These are phyloP conservation scores for Candida silvatica DNA, from an alignment of 805 yeast genomes.

Conservation along the genomic window DNA sequence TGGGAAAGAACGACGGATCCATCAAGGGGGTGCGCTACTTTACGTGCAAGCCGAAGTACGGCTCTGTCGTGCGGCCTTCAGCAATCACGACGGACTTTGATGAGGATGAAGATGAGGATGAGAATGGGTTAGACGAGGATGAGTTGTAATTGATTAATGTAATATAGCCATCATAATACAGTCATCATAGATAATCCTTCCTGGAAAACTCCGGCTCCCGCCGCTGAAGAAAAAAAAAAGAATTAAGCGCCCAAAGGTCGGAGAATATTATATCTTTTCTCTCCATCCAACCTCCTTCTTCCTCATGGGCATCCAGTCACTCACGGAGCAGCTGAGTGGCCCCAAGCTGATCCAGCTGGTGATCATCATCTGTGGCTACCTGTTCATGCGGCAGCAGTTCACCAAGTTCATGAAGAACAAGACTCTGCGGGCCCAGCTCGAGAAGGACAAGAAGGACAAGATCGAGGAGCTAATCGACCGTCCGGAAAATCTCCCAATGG, in stretches of 20 bases:
- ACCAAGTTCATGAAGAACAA: conserved; percentile 47
- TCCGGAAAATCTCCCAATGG: conserved; percentile 23
- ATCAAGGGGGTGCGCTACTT: conserved; percentile 57
- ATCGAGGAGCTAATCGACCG: conserved; percentile 23
- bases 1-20: conserved; percentile 80
- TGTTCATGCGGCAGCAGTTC: conserved; percentile 48
- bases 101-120: conserved; percentile 17
- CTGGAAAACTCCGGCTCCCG: no score
- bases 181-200: no score
- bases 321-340: conserved; percentile 33
- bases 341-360: conserved; percentile 38
- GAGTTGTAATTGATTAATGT: no score
- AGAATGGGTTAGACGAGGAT: conserved; percentile 2
- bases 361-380: conserved; percentile 54
- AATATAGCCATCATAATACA: no score
- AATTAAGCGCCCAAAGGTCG: no score
- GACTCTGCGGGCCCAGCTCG: conserved; percentile 40
- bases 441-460: conserved; percentile 35
- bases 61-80: conserved; percentile 69
- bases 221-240: no score
- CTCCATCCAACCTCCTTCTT: conserved; percentile 11
- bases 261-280: no score
- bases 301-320: conserved; percentile 13
- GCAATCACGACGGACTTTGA: conserved; percentile 61
- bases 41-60: conserved; percentile 46